phyloP scores from a whole-genome alignment of 352 stramenopile species.

The Blastocystis hominis region DNA sequence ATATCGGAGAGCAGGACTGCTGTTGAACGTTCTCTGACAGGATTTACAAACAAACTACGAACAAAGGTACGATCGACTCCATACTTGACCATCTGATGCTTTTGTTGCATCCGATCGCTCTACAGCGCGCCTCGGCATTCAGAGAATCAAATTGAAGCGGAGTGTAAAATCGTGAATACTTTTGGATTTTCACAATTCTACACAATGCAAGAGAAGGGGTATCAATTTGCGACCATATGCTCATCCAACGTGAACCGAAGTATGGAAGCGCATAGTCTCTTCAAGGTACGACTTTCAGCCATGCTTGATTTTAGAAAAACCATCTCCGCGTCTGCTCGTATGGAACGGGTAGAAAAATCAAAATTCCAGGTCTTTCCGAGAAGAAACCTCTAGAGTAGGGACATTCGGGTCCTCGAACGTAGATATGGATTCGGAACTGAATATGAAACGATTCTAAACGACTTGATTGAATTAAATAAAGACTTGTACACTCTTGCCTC shows the following conservation, averaged over 20 bases:
- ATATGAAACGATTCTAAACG: slow-evolving; percentile 41
- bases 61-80: neutral
- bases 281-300: neutral
- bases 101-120: neutral
- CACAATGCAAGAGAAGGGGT: neutral
- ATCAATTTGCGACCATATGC: slow-evolving; percentile 53
- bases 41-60: slow-evolving; percentile 9
- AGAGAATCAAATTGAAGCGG: neutral
- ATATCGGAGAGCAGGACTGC: slow-evolving; percentile 29
- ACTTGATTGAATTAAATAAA: slow-evolving; percentile 18
- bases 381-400: neutral
- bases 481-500: slow-evolving; percentile 1
- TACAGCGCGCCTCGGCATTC: neutral
- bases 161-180: neutral
- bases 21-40: slow-evolving; percentile 36
- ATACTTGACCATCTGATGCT: neutral
- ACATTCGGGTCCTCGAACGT: neutral
- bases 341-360: slow-evolving; percentile 28
- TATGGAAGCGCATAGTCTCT: slow-evolving; percentile 47
- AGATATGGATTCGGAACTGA: slow-evolving; percentile 53
- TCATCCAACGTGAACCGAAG: slow-evolving; percentile 53
- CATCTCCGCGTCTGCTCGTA: neutral
- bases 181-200: neutral
- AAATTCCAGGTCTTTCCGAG: slow-evolving; percentile 18
- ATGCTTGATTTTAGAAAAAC: neutral